Percentiles rank a stretch among this genome's conserved stretches.
Evolutionary conservation across 176 grass and related monocot species (phyloP).

Genomic region (Raddia distichophylla): DNA sequence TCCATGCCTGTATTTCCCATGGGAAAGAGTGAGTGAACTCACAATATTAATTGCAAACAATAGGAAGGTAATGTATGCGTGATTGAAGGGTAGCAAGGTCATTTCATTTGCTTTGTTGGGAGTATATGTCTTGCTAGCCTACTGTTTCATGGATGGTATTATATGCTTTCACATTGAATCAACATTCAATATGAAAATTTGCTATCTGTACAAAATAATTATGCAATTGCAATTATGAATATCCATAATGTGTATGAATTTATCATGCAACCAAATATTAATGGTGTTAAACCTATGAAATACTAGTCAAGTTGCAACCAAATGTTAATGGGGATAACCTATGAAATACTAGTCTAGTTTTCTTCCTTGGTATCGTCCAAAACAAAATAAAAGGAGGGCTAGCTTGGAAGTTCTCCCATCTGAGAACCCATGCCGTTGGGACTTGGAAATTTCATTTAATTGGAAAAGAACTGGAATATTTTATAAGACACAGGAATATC

Average conservation of each 20-base stretch:
- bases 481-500: not conserved
- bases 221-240: conserved; percentile 15
- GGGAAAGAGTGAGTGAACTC: no score
- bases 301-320: not conserved
- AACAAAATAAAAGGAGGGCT: not conserved
- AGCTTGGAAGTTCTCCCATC: conserved; percentile 7
- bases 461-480: conserved; percentile 26
- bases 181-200: conserved; percentile 13
- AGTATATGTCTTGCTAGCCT: not conserved
- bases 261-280: conserved; percentile 4
- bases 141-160: not conserved
- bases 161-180: conserved; percentile 8
- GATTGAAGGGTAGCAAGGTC: no score
- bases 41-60: no score
- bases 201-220: not conserved
- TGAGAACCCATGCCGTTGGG: not conserved
- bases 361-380: conserved; percentile 1
- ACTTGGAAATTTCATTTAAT: conserved; percentile 3
- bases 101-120: no score
- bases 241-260: not conserved
- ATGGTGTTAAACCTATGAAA: conserved; percentile 16
- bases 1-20: no score
- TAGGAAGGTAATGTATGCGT: no score
- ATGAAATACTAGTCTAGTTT: not conserved
- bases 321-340: conserved; percentile 18